Percentiles rank a stretch among this genome's conserved stretches.
These are phyloP conservation scores for Multifurca ochricompacta DNA, from an alignment of 768 basidiomycete species.

Conservation along the genomic window DNA sequence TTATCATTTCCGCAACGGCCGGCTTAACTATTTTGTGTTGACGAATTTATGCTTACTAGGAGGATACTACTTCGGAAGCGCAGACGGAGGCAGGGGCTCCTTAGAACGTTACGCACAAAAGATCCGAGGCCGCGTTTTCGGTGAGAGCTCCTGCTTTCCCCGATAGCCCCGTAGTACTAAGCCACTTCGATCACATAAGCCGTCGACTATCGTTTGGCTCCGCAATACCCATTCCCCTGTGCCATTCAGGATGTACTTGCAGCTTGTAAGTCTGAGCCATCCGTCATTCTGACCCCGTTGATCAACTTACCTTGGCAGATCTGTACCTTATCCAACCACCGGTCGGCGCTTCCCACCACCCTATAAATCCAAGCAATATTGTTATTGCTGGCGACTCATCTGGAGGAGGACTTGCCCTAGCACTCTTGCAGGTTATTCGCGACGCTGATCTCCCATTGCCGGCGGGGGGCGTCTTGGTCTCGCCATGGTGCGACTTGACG, in stretches of 20 bases:
- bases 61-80: slow-evolving; percentile 74
- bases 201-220: slow-evolving; percentile 75
- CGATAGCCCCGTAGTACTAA: background rate
- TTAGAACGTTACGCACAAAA: slow-evolving; percentile 84
- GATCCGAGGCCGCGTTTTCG: slow-evolving; percentile 84
- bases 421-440: slow-evolving; percentile 79
- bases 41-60: slow-evolving; percentile 37
- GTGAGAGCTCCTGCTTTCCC: slow-evolving; percentile 29
- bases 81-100: slow-evolving; percentile 60
- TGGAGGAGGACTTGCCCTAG: slow-evolving; percentile 78
- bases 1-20: no score
- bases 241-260: slow-evolving; percentile 83
- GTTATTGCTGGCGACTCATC: slow-evolving; percentile 89
- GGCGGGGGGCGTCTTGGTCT: slow-evolving; percentile 81
- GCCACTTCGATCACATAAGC: slow-evolving; percentile 33
- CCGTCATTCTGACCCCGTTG: background rate
- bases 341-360: slow-evolving; percentile 59
- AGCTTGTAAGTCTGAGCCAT: slow-evolving; percentile 48
- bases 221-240: slow-evolving; percentile 94
- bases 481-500: slow-evolving; percentile 86
- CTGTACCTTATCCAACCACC: slow-evolving; percentile 88
- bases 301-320: slow-evolving; percentile 38
- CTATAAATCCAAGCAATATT: slow-evolving; percentile 75
- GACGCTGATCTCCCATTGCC: slow-evolving; percentile 76
- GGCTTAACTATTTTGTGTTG: no score